Conservation (phyloP, 768 basidiomycete species). For the Leccinum subgranulosum region DNA sequence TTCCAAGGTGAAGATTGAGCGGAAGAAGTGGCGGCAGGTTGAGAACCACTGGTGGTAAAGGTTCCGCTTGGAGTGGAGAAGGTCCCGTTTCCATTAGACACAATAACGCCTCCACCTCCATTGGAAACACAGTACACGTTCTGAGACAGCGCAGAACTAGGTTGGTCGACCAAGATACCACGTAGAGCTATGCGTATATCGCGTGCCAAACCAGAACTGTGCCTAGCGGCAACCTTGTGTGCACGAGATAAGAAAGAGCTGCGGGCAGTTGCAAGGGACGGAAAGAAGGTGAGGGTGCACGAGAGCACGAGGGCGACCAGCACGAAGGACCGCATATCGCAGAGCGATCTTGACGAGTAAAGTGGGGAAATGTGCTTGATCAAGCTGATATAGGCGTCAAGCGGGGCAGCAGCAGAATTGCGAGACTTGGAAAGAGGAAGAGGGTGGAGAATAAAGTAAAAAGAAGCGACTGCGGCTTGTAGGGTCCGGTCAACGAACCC, state of each 20-base stretch:
- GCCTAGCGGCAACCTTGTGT: constrained; percentile 53
- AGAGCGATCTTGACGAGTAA: constrained; percentile 1
- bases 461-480: constrained; percentile 4
- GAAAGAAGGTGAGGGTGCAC: constrained; percentile 26
- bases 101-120: constrained; percentile 19
- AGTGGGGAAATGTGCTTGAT: not conserved
- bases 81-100: constrained; percentile 14
- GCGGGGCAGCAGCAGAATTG: not conserved
- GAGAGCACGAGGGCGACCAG: constrained; percentile 33
- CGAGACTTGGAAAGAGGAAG: not conserved
- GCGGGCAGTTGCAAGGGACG: constrained; percentile 21
- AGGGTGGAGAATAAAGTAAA: constrained; percentile 12
- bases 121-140: constrained; percentile 36
- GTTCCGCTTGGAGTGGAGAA: constrained; percentile 26
- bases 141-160: constrained; percentile 25
- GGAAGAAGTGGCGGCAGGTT: constrained; percentile 17
- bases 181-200: constrained; percentile 69
- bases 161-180: constrained; percentile 47
- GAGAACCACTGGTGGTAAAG: constrained; percentile 19
- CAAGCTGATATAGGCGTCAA: not conserved
- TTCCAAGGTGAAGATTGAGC: constrained; percentile 53
- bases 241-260: constrained; percentile 39
- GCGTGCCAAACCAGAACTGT: constrained; percentile 59
- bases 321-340: constrained; percentile 25
- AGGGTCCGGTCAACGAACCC: constrained; percentile 25